Conservation (phyloP, 345 rosid genomes). For the Ceriops tagal region DNA sequence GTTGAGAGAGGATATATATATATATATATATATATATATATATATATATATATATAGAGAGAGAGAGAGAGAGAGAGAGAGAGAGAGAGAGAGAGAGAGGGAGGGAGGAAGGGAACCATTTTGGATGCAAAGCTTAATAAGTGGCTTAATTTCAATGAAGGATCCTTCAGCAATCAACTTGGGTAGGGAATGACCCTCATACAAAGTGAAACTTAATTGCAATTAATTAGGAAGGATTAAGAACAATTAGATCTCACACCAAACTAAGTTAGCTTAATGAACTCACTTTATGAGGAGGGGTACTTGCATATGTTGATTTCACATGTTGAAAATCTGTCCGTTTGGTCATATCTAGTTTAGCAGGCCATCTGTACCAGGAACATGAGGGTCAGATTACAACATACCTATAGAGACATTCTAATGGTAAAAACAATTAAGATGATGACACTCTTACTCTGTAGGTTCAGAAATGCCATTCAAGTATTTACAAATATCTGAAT, state of each 20-base stretch:
- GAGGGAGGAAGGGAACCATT: too few relatives aligned
- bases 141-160: too few relatives aligned
- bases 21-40: too few relatives aligned
- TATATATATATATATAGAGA: too few relatives aligned
- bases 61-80: neutral
- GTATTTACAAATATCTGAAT: slow-evolving; percentile 76
- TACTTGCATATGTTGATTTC: slow-evolving; percentile 63
- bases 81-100: neutral
- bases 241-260: neutral
- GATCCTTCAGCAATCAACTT: too few relatives aligned
- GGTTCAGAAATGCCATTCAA: slow-evolving; percentile 69
- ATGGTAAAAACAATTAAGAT: slow-evolving; percentile 3
- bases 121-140: too few relatives aligned
- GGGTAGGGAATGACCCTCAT: too few relatives aligned
- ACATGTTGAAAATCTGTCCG: slow-evolving; percentile 87
- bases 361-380: slow-evolving; percentile 81
- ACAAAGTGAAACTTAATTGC: too few relatives aligned
- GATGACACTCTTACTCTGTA: slow-evolving; percentile 54
- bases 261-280: neutral
- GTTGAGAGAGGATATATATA: too few relatives aligned
- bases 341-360: slow-evolving; percentile 83
- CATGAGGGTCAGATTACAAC: slow-evolving; percentile 10
- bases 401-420: neutral
- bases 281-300: slow-evolving; percentile 81
- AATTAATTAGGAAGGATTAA: too few relatives aligned